Conservation (phyloP, 2,329 filamentous ascomycete genomes). For the Drechslera avenae region DNA sequence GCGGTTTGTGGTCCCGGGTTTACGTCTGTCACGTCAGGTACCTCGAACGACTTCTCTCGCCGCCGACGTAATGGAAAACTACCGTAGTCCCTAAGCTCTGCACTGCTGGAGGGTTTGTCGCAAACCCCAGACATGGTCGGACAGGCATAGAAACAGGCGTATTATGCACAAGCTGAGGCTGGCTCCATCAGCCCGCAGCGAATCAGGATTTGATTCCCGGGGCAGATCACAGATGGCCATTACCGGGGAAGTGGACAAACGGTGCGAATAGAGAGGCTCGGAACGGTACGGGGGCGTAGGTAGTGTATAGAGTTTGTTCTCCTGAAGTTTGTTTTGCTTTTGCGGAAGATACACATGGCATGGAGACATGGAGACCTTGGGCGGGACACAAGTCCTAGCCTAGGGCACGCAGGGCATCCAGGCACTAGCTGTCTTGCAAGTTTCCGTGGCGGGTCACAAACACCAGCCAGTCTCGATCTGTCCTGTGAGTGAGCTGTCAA, state of each 20-base stretch:
- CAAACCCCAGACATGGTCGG: too few species aligned
- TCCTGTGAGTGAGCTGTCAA: conserved; percentile 3
- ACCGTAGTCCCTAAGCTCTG: too few species aligned
- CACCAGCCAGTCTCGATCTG: background rate
- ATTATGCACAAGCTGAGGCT: background rate
- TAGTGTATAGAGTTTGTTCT: background rate
- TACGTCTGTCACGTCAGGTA: too few species aligned
- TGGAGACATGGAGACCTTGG: conserved; percentile 1
- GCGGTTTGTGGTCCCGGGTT: too few species aligned
- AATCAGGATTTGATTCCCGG: background rate
- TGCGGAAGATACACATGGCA: background rate
- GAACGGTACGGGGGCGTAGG: conserved; percentile 7
- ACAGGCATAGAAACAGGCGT: too few species aligned
- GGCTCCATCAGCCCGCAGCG: background rate
- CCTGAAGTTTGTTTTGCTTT: background rate
- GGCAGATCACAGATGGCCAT: background rate
- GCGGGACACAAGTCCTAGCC: background rate
- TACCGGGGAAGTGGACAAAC: background rate
- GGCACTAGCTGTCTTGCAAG: background rate
- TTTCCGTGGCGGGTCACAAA: background rate
- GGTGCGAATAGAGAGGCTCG: conserved; percentile 2
- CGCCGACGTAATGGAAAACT: too few species aligned
- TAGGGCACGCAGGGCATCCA: background rate
- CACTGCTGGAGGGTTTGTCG: too few species aligned
- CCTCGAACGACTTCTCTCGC: too few species aligned